Percentiles rank a stretch among this genome's conserved stretches.
phyloP scores from a whole-genome alignment of 2,329 filamentous ascomycete species.

The Phyllosticta citriasiana region DNA sequence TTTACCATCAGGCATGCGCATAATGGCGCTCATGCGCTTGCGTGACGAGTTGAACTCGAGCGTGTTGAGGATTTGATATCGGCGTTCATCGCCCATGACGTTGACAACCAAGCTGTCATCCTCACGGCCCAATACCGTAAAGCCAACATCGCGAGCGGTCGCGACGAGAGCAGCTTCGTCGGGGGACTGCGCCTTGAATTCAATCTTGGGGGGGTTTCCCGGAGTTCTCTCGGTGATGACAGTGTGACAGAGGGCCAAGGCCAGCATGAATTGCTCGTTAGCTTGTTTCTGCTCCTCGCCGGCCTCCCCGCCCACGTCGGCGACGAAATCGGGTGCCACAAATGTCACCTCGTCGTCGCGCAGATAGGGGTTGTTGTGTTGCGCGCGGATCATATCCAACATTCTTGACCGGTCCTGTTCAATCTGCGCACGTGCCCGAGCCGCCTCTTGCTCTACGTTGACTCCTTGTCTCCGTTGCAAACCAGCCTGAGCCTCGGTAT shows the following conservation, averaged over 20 bases:
- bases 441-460: constrained; percentile 71
- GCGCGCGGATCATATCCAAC: constrained; percentile 58
- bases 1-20: constrained; percentile 82
- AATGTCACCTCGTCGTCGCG: constrained; percentile 87
- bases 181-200: constrained; percentile 95
- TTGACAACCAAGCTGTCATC: constrained; percentile 77
- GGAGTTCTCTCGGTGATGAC: constrained; percentile 85
- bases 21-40: constrained; percentile 96
- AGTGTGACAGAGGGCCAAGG: constrained; percentile 88
- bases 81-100: constrained; percentile 72
- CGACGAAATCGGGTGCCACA: constrained; percentile 78
- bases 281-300: constrained; percentile 67
- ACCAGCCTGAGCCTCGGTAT: constrained; percentile 91
- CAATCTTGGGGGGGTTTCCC: constrained; percentile 81
- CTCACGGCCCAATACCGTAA: constrained; percentile 75
- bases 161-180: constrained; percentile 92
- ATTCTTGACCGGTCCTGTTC: constrained; percentile 65
- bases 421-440: constrained; percentile 65
- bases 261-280: constrained; percentile 87
- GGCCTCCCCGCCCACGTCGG: constrained; percentile 68
- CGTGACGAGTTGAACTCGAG: constrained; percentile 95
- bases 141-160: constrained; percentile 90
- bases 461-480: constrained; percentile 89
- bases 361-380: constrained; percentile 85
- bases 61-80: constrained; percentile 83